Conservation (phyloP, 2,329 filamentous ascomycete species). For the Ceratocystiopsis sp. region DNA sequence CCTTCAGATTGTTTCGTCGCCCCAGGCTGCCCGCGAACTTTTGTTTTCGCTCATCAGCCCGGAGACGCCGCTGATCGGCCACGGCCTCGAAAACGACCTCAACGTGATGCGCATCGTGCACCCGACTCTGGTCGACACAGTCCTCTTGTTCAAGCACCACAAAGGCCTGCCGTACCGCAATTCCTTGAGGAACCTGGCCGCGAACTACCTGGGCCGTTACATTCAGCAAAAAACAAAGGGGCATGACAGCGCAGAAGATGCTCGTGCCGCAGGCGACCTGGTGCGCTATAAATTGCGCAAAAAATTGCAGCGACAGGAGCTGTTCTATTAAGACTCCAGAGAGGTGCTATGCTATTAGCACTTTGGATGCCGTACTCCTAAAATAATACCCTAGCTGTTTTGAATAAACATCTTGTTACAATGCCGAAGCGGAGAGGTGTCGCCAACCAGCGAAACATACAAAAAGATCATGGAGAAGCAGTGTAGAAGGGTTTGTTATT, state of each 20-base stretch:
- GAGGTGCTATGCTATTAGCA: no score
- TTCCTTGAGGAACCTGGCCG: conserved; percentile 59
- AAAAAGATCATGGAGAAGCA: no score
- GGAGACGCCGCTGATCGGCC: conserved; percentile 70
- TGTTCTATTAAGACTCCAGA: no score
- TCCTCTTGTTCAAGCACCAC: conserved; percentile 55
- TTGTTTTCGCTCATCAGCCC: conserved; percentile 63
- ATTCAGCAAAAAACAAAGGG: conserved; percentile 50
- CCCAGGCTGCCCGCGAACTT: conserved; percentile 54
- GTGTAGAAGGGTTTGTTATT: no score
- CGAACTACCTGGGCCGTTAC: conserved; percentile 49
- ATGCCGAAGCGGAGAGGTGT: no score
- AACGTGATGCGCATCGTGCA: conserved; percentile 35
- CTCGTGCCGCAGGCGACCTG: conserved; percentile 73
- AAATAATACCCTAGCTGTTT: no score
- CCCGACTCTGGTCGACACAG: conserved; percentile 10
- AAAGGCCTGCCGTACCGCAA: conserved; percentile 61
- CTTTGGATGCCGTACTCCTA: no score
- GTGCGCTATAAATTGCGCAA: conserved; percentile 54
- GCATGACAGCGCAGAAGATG: conserved; percentile 88
- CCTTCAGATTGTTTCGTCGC: conserved; percentile 61
- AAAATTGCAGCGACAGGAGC: conserved; percentile 33
- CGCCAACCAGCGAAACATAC: no score
- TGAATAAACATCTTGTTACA: no score
- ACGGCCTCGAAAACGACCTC: conserved; percentile 90